Evolutionary conservation across 2,329 filamentous ascomycete species (phyloP).

Genomic region (Fusarium austroafricanum): DNA sequence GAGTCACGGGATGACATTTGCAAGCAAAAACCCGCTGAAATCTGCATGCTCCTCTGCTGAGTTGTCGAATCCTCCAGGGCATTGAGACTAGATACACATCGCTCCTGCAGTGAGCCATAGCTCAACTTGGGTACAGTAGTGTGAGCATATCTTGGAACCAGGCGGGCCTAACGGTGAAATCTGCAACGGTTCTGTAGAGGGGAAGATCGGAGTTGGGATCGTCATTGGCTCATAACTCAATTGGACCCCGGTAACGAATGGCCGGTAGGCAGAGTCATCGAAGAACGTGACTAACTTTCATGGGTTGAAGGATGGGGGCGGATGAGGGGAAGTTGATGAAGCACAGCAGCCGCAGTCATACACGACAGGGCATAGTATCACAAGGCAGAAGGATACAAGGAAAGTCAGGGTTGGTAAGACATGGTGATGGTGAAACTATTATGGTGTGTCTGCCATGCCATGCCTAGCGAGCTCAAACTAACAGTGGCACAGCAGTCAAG

Average conservation of each 20-base stretch:
- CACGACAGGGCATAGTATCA: constrained; percentile 15
- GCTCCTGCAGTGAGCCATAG: constrained; percentile 22
- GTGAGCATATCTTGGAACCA: constrained; percentile 21
- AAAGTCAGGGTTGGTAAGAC: not conserved
- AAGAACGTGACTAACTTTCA: constrained; percentile 19
- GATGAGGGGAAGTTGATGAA: constrained; percentile 19
- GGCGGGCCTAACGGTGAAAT: constrained; percentile 15
- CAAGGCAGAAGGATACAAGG: constrained; percentile 5
- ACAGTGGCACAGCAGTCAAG: constrained; percentile 28
- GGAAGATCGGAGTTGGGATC: not conserved
- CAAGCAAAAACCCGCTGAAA: constrained; percentile 17
- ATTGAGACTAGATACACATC: not conserved
- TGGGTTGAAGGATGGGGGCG: constrained; percentile 15
- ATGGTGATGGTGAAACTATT: constrained; percentile 7
- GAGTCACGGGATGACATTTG: constrained; percentile 33
- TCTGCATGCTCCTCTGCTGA: constrained; percentile 29
- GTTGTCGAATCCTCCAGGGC: constrained; percentile 19
- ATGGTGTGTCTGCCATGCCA: constrained; percentile 11
- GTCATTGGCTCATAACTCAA: constrained; percentile 30
- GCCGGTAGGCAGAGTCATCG: constrained; percentile 23
- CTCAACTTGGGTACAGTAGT: constrained; percentile 2
- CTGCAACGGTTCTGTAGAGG: constrained; percentile 26
- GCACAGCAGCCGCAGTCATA: not conserved
- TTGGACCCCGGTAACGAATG: constrained; percentile 20
- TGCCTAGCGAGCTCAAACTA: constrained; percentile 2